These are phyloP conservation scores for Akanthomyces lecanii DNA, from an alignment of 2,329 filamentous ascomycete species.

Conservation along the genomic window DNA sequence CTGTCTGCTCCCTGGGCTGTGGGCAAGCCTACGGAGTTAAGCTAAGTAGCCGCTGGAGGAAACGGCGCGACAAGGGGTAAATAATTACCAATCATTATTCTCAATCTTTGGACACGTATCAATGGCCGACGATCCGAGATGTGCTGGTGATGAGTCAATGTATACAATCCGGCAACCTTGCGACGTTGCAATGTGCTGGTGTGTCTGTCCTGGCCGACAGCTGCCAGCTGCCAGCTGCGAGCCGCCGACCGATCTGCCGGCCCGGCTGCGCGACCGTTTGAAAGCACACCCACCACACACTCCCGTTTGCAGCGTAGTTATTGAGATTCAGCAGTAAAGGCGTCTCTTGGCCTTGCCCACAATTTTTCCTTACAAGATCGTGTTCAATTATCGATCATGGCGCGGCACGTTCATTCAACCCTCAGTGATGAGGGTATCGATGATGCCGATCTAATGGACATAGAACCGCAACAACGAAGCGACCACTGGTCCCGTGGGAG, in stretches of 20 bases:
- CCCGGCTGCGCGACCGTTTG: not conserved
- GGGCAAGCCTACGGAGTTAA: not conserved
- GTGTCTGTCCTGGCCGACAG: not conserved
- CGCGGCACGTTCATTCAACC: not conserved
- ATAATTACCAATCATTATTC: not conserved
- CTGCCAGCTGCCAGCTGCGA: not conserved
- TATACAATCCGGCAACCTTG: not conserved
- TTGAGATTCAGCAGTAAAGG: not conserved
- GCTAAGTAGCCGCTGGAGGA: not conserved
- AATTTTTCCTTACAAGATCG: not conserved
- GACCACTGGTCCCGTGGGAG: not conserved
- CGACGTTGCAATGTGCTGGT: not conserved
- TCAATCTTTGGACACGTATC: not conserved
- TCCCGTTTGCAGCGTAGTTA: not conserved
- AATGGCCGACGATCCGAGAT: not conserved
- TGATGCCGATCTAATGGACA: constrained; percentile 18
- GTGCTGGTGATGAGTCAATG: not conserved
- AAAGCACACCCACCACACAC: not conserved
- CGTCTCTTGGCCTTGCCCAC: not conserved
- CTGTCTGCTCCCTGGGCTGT: no score
- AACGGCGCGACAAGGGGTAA: not conserved
- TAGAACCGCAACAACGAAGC: constrained; percentile 17
- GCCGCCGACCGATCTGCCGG: not conserved
- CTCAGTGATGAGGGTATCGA: constrained; percentile 6
- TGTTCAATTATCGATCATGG: not conserved